Conservation (phyloP, 2,329 filamentous ascomycete genomes). For the Aspergillus awamori region DNA sequence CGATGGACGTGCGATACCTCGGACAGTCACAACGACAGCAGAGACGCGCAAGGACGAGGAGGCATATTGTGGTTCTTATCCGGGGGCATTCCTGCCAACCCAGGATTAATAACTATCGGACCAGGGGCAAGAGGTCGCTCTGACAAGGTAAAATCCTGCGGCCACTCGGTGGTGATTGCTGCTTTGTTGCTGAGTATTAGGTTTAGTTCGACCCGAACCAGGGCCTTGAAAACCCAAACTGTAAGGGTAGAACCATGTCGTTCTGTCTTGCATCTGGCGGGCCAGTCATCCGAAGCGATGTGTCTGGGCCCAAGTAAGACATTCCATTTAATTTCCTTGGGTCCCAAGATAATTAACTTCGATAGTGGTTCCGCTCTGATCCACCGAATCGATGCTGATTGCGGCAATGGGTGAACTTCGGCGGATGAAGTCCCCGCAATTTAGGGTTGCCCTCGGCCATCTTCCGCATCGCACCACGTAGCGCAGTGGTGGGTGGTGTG, state of each 20-base stretch:
- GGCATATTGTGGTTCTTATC: neutral
- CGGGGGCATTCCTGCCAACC: neutral
- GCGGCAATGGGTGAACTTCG: neutral
- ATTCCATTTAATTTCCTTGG: neutral
- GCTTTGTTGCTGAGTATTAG: neutral
- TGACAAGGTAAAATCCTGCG: neutral
- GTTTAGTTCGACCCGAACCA: neutral
- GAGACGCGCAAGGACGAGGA: neutral
- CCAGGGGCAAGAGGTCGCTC: neutral
- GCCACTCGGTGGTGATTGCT: neutral
- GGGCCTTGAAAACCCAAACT: neutral
- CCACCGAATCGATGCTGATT: neutral
- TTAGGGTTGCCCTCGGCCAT: constrained; percentile 6
- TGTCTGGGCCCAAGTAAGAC: neutral
- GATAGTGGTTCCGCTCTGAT: neutral
- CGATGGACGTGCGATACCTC: neutral
- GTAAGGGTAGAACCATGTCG: no score
- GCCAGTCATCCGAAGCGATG: no score
- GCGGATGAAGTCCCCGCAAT: neutral
- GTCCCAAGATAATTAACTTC: neutral
- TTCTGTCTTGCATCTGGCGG: no score
- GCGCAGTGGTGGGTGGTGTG: no score
- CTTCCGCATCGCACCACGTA: neutral
- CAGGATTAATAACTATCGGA: neutral
- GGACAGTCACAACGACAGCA: neutral